Conservation (phyloP, 208 protist species). For the Leishmania lainsoni region DNA sequence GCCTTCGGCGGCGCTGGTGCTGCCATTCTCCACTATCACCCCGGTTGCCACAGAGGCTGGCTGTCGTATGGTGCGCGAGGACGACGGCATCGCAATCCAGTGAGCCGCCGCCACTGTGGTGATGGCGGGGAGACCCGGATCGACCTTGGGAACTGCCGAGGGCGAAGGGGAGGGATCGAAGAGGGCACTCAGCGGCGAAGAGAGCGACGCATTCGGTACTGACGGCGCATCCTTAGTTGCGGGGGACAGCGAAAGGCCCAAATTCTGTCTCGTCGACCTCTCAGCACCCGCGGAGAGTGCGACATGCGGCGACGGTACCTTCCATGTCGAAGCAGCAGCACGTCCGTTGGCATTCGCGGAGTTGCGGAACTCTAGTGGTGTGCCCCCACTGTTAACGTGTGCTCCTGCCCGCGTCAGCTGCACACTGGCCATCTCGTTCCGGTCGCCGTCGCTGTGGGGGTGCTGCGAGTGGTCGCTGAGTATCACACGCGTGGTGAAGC, state of each 20-base stretch:
- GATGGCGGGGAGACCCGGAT: background rate
- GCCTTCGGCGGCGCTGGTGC: background rate
- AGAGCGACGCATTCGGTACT: too few relatives aligned
- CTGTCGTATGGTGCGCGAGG: constrained; percentile 5
- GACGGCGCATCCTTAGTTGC: background rate
- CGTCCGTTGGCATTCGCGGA: background rate
- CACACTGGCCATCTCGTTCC: background rate
- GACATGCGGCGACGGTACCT: background rate
- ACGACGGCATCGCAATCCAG: background rate
- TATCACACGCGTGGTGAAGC: background rate
- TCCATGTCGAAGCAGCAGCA: background rate
- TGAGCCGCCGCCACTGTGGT: background rate
- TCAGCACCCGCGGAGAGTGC: background rate
- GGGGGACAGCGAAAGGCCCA: background rate
- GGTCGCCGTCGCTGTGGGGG: background rate
- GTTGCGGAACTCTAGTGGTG: background rate
- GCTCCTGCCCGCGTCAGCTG: background rate
- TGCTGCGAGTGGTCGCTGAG: background rate
- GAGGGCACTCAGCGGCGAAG: background rate
- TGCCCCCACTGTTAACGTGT: too few relatives aligned
- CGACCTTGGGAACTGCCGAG: background rate
- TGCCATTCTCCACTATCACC: background rate
- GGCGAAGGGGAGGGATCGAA: background rate
- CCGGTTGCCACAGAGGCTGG: background rate
- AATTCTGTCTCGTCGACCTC: background rate